A percentile compares a stretch with the other conserved stretches of the same genome.
Evolutionary conservation across 495 filamentous ascomycete genomes (phyloP).

Genomic region (Penicillium psychrofluorescens): DNA sequence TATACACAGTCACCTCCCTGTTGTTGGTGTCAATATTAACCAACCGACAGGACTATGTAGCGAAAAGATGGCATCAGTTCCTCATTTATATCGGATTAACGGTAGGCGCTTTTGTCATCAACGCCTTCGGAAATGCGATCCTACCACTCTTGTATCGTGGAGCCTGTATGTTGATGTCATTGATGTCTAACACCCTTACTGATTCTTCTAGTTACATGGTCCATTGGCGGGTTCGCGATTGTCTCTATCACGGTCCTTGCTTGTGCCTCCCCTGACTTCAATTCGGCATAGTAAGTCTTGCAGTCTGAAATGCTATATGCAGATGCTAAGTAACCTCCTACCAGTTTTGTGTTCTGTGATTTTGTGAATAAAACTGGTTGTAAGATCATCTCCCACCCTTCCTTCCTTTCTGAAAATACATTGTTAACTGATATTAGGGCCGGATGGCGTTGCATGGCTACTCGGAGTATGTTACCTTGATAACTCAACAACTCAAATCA

Average conservation of each 20-base stretch:
- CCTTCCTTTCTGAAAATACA: background rate
- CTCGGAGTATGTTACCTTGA: conserved; percentile 31
- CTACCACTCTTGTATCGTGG: conserved; percentile 56
- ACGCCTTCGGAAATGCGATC: conserved; percentile 56
- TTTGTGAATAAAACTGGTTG: conserved; percentile 53
- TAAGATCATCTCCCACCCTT: conserved; percentile 1
- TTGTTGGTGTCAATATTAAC: background rate
- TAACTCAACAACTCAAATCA: background rate
- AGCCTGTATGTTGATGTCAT: conserved; percentile 18
- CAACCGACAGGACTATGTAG: conserved; percentile 31
- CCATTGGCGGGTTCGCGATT: conserved; percentile 53
- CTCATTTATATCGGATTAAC: conserved; percentile 61
- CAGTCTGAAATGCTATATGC: conserved; percentile 32
- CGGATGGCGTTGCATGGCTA: conserved; percentile 54
- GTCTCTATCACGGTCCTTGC: conserved; percentile 60
- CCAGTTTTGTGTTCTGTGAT: conserved; percentile 47
- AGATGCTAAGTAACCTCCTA: conserved; percentile 19
- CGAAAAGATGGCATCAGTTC: conserved; percentile 62
- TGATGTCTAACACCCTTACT: no score
- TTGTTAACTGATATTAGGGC: conserved; percentile 28
- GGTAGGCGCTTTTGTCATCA: conserved; percentile 53
- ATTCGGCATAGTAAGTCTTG: conserved; percentile 45
- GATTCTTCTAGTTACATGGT: conserved; percentile 47
- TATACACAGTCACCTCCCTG: background rate
- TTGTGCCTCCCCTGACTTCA: conserved; percentile 52